Evolutionary conservation across 2,329 filamentous ascomycete species (phyloP), one percentile per base, ranked within the genome.

Genomic region (Aspergillus pseudotamarii): DNA sequence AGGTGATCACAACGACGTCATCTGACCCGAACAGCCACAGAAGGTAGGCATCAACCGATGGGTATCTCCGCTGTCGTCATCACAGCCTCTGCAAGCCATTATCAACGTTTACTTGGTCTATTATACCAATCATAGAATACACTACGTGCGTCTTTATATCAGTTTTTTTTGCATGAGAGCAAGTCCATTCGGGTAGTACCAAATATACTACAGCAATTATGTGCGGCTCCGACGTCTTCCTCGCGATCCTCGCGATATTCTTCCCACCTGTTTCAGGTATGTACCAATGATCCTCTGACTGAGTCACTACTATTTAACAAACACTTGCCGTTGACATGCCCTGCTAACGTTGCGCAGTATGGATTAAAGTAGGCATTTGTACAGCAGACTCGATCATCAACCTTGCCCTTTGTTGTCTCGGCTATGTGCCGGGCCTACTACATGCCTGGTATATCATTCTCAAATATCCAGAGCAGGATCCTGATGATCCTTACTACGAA

Each of bases 391-490:
- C 91, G 10, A 74, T 98, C 72, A 96, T 99, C 84, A 99, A 99
- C 83, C 89, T 98, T 78, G 90, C 94, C 54, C 92, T 98, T 72
- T 95, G 91, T 79, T 76, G 88, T 59, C 87, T 94, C 26, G 91
- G 90, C 72, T 93, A 85, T 75, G 79, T 98, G 64, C 94, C 94
- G 23, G 94, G 94, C 65, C 90, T 98, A 57, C 82, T 99, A 2
- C 95, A 99, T 82, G 88, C 94, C 66, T 98, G 95, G 94, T 99
- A 98, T 85, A 96, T 98, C 79, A 97, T 99, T 80, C 87, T 92
- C 73, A 91, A 92, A 75, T 92, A 90, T 78, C 95, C 95, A 63
- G 94, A 97, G 65, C 79, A 81, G 70, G 84, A 89, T 63, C 86
- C 86, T 77, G 87, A 90, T 66, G 76, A 82, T 59, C 71, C 69